phyloP scores from a whole-genome alignment of 2,329 filamentous ascomycete genomes.

The Apiospora phragmitis region DNA sequence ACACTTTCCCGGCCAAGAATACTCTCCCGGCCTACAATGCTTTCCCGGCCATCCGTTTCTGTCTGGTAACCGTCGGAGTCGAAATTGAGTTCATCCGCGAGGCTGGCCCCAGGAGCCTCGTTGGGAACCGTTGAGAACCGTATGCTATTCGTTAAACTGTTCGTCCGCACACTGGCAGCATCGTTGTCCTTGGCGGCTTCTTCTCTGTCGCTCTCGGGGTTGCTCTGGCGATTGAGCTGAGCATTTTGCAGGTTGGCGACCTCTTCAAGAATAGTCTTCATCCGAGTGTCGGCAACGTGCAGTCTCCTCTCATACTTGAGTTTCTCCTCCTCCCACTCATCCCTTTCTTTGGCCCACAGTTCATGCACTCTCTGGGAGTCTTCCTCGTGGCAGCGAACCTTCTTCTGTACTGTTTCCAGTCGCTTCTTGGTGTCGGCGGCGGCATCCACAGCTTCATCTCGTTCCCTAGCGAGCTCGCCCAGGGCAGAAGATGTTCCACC shows the following conservation, averaged over 20 bases:
- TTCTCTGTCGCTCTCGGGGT: conserved; percentile 59
- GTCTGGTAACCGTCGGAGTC: conserved; percentile 75
- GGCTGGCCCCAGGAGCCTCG: conserved; percentile 68
- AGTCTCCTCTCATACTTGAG: conserved; percentile 80
- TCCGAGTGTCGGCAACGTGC: conserved; percentile 83
- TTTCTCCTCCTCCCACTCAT: conserved; percentile 81
- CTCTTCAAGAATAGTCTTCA: conserved; percentile 85
- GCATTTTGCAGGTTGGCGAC: conserved; percentile 69
- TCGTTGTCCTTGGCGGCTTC: conserved; percentile 67
- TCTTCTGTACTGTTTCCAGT: conserved; percentile 77
- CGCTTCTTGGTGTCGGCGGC: conserved; percentile 73
- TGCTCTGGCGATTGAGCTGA: conserved; percentile 41
- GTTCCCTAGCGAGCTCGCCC: conserved; percentile 78
- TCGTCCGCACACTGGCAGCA: conserved; percentile 69
- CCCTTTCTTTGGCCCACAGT: conserved; percentile 82
- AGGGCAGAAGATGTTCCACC: conserved; percentile 85
- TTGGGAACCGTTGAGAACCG: conserved; percentile 70
- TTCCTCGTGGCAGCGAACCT: conserved; percentile 76
- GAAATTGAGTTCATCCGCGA: conserved; percentile 90
- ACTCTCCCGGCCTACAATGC: conserved; percentile 24
- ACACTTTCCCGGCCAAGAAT: conserved; percentile 58
- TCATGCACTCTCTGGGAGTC: conserved; percentile 76
- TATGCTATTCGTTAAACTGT: conserved; percentile 71
- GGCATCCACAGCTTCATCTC: conserved; percentile 78
- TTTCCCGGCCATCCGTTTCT: conserved; percentile 70